Evolutionary conservation across 1,139 yeast species (phyloP).

Genomic region (Nakaseomyces glabratus): DNA sequence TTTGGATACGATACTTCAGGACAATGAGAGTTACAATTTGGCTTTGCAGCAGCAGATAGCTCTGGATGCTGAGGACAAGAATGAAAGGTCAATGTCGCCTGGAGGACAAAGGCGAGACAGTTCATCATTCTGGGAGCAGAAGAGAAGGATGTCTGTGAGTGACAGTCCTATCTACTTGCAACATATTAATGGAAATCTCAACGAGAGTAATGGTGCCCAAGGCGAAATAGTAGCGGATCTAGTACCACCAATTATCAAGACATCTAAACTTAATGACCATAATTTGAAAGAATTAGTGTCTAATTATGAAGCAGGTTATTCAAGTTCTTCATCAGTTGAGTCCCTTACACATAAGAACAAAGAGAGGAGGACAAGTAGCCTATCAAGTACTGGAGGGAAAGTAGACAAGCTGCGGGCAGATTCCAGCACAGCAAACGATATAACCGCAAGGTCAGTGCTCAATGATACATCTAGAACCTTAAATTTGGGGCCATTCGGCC

Average conservation of each 20-base stretch:
- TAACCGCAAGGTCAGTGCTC: conserved; percentile 23
- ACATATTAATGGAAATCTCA: conserved; percentile 11
- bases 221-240: conserved; percentile 1
- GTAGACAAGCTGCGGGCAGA: neutral
- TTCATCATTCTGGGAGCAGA: conserved; percentile 32
- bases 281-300: conserved; percentile 29
- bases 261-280: conserved; percentile 30
- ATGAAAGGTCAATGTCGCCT: conserved; percentile 12
- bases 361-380: conserved; percentile 20
- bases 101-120: conserved; percentile 14
- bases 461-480: conserved; percentile 22
- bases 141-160: conserved; percentile 31
- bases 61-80: neutral
- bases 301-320: conserved; percentile 22
- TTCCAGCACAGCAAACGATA: conserved; percentile 6
- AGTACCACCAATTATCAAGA: conserved; percentile 13
- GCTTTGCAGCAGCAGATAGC: conserved; percentile 23
- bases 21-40: conserved; percentile 31
- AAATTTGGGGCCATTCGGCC: conserved; percentile 78
- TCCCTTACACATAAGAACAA: conserved; percentile 12
- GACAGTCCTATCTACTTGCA: conserved; percentile 14
- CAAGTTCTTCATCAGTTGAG: conserved; percentile 27
- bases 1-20: conserved; percentile 56
- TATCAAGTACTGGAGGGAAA: conserved; percentile 6
- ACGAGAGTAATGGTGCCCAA: conserved; percentile 4